Evolutionary conservation across 805 yeast species (phyloP), one percentile per base, ranked within the genome.

Genomic region (Metschnikowia amazonensis): DNA sequence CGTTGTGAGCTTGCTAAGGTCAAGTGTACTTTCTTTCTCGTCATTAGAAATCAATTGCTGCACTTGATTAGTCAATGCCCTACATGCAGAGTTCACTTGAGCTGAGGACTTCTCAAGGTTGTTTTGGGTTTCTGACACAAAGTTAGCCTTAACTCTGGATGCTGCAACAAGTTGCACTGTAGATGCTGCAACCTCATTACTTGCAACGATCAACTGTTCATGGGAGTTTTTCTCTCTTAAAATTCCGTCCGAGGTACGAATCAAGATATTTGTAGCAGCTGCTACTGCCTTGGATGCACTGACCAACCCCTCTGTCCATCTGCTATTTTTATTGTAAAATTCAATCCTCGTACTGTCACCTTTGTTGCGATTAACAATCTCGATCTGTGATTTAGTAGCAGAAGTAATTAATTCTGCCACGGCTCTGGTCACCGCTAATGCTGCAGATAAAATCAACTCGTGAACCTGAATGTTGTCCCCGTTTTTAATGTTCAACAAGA

Each of bases 81-180:
- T 79, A 65, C 96, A 88, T 1, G 95, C 92, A n/a, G 72, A 57
- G 4, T 85, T 80, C 20, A 89, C 96, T 43, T 73, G 68, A 58
- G 77, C 79, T 25, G 88, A 79, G 3, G 89, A 84, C 14, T 60
- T 54, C 66, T 89, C 96, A 48, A 89, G 73, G 44, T 72, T 68
- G 47, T 83, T 88, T 63, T 87, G 96, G 2, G 89, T 77, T 59
- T 81, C 80, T 1, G 95, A 86, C 67, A 80, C 79, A 55, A 81
- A 78, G 35, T 83, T 76, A 0, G 95, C 89, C 63, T 88, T 88
- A 18, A 87, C 95, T 55, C 96, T 76, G 0, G 96, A 84, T 0
- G 96, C 94, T 5, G 96, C 90, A 5, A 89, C 97, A 43, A 89
- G 75, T 69, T 89, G 97, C 2, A 92, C 95, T 1, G 96, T 89